Evolutionary conservation across 352 stramenopile genomes (phyloP), one percentile per base, ranked within the genome.

Genomic region (Aphanomyces invadans): DNA sequence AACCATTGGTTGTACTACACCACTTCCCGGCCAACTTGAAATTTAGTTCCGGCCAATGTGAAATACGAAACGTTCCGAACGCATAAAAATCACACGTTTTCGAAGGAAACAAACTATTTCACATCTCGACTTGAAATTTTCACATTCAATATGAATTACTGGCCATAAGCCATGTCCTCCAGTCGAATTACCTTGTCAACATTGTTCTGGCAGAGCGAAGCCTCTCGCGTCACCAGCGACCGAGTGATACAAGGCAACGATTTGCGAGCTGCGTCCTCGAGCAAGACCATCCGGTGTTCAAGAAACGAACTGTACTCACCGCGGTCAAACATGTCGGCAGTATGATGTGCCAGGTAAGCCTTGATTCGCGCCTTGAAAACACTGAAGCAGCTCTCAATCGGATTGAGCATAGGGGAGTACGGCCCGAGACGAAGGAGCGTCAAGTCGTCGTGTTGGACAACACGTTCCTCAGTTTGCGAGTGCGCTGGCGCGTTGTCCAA

Each of bases 401-500:
- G 57, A 36, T 73, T 76, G 48, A 57, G 67, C 71, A 69, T 74
- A 3, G 57, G 38, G 31, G 42, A 68, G 53, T 68, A 72, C 1
- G 63, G 63, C 1, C 56, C 57, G 0, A 76, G 36, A 25, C 59
- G 59, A 2, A 74, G 29, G 15, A 76, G 28, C 4, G 70, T 59
- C 12, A 74, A 19, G 23, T 71, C 56, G 3, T 67, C 63, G 23
- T 19, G 25, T 12, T 26, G 53, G 3, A 17, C 1, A 0, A 70
- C 60, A 2, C 29, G 48, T 1, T 9, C 11, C 42, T 73, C 68
- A 0, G 42, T 72, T 21, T 71, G 63, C 0, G 15, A 38, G 48
- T 73, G 57, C 0, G 46, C 68, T 7, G 64, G 68, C 0, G 55
- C 57, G 38, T 74, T 76, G 28, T 74, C 62, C 26, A 79, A 5